Evolutionary conservation across 345 rosid genomes (phyloP).

Genomic region (Turritis glabra): DNA sequence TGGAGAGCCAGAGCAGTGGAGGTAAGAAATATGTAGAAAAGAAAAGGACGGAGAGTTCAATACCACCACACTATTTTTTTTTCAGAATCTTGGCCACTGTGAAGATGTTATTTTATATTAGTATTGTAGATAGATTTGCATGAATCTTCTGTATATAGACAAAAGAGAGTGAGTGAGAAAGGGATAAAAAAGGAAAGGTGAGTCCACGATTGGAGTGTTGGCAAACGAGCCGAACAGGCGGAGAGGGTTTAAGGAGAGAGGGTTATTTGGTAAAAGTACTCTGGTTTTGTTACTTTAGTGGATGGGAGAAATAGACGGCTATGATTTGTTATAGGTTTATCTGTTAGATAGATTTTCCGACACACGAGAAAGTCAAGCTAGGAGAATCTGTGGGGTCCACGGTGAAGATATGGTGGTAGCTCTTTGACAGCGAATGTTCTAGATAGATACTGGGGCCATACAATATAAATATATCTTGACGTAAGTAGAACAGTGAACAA

Average conservation of each 20-base stretch:
- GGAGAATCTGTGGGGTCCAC: conserved; percentile 4
- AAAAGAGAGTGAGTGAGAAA: background rate
- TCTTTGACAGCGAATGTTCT: conserved; percentile 7
- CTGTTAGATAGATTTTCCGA: conserved; percentile 11
- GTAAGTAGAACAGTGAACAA: too few relatives aligned
- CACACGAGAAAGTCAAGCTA: background rate
- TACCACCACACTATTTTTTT: conserved; percentile 12
- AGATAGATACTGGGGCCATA: too few relatives aligned
- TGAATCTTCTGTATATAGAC: background rate
- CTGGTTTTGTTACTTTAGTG: background rate
- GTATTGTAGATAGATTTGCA: conserved; percentile 7
- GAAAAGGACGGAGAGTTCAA: conserved; percentile 30
- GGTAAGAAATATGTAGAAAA: background rate
- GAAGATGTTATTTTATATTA: background rate
- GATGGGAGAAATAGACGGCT: conserved; percentile 11
- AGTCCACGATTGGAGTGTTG: background rate
- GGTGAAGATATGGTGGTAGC: background rate
- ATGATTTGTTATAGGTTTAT: background rate
- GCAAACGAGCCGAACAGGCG: background rate
- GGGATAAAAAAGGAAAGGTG: background rate
- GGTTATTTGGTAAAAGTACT: background rate
- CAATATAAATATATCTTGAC: too few relatives aligned
- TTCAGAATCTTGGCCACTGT: conserved; percentile 28
- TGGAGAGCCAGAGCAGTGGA: background rate
- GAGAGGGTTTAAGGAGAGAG: conserved; percentile 11